Evolutionary conservation across 2,329 filamentous ascomycete genomes (phyloP).

Genomic region (Aspergillus pseudonomiae): DNA sequence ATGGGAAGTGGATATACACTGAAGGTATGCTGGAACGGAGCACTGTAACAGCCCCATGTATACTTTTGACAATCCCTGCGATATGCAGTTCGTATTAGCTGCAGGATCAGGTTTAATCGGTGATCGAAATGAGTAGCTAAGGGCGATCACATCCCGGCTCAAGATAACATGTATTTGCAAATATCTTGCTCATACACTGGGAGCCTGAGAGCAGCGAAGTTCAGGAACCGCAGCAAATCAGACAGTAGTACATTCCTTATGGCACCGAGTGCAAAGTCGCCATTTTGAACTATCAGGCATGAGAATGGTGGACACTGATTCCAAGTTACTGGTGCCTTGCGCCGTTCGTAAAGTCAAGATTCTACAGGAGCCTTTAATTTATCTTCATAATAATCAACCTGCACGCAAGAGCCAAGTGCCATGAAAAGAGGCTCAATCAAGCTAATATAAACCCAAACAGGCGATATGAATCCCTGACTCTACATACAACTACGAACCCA

Average conservation of each 20-base stretch:
- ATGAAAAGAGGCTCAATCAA: neutral
- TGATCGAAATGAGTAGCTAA: neutral
- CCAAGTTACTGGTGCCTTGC: neutral
- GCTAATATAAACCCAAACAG: neutral
- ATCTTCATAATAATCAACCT: neutral
- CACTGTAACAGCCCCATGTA: neutral
- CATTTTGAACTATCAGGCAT: neutral
- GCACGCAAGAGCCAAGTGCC: neutral
- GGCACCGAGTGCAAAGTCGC: neutral
- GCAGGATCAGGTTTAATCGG: neutral
- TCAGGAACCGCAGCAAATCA: too few species aligned
- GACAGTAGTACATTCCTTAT: too few species aligned
- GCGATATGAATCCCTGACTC: neutral
- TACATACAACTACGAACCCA: too few species aligned
- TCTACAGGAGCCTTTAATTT: constrained; percentile 6
- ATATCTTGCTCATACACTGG: neutral
- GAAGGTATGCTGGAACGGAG: neutral
- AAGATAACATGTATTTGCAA: neutral
- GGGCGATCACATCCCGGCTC: neutral
- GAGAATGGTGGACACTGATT: neutral
- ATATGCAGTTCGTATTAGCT: neutral
- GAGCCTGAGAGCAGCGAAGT: neutral
- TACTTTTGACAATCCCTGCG: neutral
- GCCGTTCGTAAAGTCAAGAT: neutral
- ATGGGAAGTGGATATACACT: neutral